Evolutionary conservation across 352 stramenopile species (phyloP).

Genomic region (Phytophthora palmivora): DNA sequence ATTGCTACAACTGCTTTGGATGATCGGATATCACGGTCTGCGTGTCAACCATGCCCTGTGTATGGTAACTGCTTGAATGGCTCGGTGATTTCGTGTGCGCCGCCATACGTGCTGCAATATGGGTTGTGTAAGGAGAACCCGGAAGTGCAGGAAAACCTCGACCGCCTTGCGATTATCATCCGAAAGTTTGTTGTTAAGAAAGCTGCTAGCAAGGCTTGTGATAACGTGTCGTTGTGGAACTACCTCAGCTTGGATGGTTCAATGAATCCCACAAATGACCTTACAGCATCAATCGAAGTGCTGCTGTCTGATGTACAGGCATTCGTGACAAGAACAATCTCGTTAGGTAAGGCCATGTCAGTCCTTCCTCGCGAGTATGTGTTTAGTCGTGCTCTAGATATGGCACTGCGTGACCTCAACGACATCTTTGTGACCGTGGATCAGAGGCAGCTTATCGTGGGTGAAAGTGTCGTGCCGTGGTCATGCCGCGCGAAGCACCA

Average conservation of each 20-base stretch:
- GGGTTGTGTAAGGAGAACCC: conserved; percentile 63
- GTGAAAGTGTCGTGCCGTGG: conserved; percentile 54
- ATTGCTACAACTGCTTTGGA: conserved; percentile 27
- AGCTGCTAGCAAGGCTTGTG: conserved; percentile 43
- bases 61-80: conserved; percentile 69
- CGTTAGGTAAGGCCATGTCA: conserved; percentile 52
- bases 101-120: conserved; percentile 55
- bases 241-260: conserved; percentile 18
- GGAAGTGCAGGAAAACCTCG: conserved; percentile 55
- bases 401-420: conserved; percentile 61
- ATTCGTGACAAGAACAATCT: conserved; percentile 48
- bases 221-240: conserved; percentile 39
- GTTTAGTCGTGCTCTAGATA: conserved; percentile 66
- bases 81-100: conserved; percentile 50
- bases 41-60: conserved; percentile 64
- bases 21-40: neutral
- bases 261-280: conserved; percentile 1
- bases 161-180: conserved; percentile 53
- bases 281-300: conserved; percentile 45
- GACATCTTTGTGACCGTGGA: conserved; percentile 62
- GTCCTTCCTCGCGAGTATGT: conserved; percentile 58
- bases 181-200: conserved; percentile 53
- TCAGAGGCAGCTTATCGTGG: conserved; percentile 55
- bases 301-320: conserved; percentile 60
- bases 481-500: conserved; percentile 57